Conservation (phyloP, 352 stramenopile species). For the Phytophthora ramorum region DNA sequence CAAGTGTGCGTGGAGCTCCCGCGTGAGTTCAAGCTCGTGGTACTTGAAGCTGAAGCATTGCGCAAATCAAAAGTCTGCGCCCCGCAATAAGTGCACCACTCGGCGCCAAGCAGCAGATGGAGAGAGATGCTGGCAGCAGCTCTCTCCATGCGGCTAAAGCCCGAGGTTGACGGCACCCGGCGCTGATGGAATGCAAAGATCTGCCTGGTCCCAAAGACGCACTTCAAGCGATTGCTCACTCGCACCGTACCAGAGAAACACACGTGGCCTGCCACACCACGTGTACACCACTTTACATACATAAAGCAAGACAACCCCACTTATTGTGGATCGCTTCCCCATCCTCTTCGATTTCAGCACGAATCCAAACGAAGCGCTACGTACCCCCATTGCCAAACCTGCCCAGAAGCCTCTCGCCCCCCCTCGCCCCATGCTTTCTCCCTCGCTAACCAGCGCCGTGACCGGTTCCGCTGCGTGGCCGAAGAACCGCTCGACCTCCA, state of each 20-base stretch:
- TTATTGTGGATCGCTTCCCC: neutral
- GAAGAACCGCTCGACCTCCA: constrained; percentile 7
- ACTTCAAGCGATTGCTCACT: constrained; percentile 31
- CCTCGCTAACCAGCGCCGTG: constrained; percentile 22
- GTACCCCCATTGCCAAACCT: constrained; percentile 33
- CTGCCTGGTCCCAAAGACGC: constrained; percentile 5
- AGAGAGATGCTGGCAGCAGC: too few relatives aligned
- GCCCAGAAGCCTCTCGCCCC: neutral
- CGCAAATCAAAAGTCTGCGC: constrained; percentile 16
- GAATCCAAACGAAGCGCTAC: constrained; percentile 26
- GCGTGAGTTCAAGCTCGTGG: constrained; percentile 26
- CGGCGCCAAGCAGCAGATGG: too few relatives aligned
- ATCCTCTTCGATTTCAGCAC: constrained; percentile 21
- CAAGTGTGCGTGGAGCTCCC: constrained; percentile 4
- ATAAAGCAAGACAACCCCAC: neutral
- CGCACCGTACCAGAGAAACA: constrained; percentile 21
- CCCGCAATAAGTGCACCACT: constrained; percentile 22
- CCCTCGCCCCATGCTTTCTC: constrained; percentile 10
- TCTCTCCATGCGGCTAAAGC: too few relatives aligned
- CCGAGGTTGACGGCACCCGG: neutral
- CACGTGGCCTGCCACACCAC: constrained; percentile 8
- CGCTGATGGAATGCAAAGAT: constrained; percentile 17
- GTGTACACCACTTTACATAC: constrained; percentile 15
- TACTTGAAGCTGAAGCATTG: constrained; percentile 34
- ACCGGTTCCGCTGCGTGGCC: constrained; percentile 23